These are phyloP conservation scores for Puccinia coronata DNA, from an alignment of 1,284 basidiomycete species.

Conservation along the genomic window DNA sequence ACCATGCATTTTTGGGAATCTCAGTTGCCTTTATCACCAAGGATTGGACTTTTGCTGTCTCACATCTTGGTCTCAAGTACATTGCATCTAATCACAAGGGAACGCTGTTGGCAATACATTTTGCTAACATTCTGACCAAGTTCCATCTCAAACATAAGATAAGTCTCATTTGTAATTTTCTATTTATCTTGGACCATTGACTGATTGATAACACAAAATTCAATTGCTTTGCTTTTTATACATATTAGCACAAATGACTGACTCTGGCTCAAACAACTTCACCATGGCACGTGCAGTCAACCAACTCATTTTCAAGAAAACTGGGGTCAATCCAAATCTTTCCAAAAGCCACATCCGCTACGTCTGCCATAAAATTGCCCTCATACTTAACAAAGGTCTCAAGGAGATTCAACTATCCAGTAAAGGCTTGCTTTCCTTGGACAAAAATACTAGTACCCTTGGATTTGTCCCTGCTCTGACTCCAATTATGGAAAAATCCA, in stretches of 20 bases:
- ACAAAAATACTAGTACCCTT: not conserved
- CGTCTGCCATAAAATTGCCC: constrained; percentile 14
- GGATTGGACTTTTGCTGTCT: constrained; percentile 5
- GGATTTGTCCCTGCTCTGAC: not conserved
- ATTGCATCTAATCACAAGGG: constrained; percentile 15
- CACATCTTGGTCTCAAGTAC: constrained; percentile 8
- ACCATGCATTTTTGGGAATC: constrained; percentile 11
- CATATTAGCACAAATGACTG: constrained; percentile 11
- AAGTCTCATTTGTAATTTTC: not conserved
- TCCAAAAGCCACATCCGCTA: not conserved
- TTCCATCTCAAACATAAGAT: constrained; percentile 25
- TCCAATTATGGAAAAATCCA: constrained; percentile 14
- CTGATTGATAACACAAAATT: too few species aligned
- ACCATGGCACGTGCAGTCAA: constrained; percentile 17
- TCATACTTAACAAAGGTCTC: constrained; percentile 18
- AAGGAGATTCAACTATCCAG: not conserved
- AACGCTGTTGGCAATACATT: constrained; percentile 21
- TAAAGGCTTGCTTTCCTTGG: not conserved
- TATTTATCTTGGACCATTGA: too few species aligned
- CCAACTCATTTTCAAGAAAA: not conserved
- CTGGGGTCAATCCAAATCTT: not conserved
- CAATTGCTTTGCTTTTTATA: not conserved
- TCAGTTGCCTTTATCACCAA: constrained; percentile 18
- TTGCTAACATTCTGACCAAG: constrained; percentile 15
- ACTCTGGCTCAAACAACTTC: constrained; percentile 18